Conservation (phyloP, 2,329 filamentous ascomycete genomes). For the Cladosporium oxysporum region DNA sequence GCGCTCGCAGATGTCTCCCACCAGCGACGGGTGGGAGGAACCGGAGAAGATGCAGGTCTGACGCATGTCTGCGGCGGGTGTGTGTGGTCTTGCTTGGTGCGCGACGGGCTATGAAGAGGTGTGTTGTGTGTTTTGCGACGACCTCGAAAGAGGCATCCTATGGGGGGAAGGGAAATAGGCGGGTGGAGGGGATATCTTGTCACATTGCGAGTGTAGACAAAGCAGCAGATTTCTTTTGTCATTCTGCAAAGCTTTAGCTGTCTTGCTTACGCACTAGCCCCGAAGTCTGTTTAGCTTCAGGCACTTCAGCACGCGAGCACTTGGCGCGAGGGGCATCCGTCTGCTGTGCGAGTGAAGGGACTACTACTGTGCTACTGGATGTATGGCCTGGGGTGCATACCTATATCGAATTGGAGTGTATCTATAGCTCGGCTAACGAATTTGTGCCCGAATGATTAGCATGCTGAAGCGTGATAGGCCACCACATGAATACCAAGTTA, state of each 20-base stretch:
- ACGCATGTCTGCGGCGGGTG: slow-evolving; percentile 52
- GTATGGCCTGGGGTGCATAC: not conserved
- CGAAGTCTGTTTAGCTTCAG: not conserved
- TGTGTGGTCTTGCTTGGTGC: slow-evolving; percentile 6
- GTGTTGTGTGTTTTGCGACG: slow-evolving; percentile 17
- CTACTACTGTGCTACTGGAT: not conserved
- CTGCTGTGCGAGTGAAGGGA: no score
- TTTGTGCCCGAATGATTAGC: not conserved
- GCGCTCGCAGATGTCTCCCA: slow-evolving; percentile 66
- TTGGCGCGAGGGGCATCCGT: not conserved
- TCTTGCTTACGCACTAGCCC: slow-evolving; percentile 1
- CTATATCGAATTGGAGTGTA: not conserved
- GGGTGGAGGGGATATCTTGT: slow-evolving; percentile 3
- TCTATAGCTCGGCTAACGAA: not conserved
- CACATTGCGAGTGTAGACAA: slow-evolving; percentile 13
- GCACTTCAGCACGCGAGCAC: slow-evolving; percentile 6
- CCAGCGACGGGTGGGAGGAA: slow-evolving; percentile 63
- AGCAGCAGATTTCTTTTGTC: not conserved
- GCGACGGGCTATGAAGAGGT: not conserved
- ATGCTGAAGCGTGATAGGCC: not conserved
- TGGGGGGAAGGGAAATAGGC: slow-evolving; percentile 2
- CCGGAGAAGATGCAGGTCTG: slow-evolving; percentile 69
- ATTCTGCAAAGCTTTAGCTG: slow-evolving; percentile 10
- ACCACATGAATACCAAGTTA: not conserved
- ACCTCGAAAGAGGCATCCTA: slow-evolving; percentile 30